phyloP scores from a whole-genome alignment of 257 asterid species.

The Solanum rostratum region DNA sequence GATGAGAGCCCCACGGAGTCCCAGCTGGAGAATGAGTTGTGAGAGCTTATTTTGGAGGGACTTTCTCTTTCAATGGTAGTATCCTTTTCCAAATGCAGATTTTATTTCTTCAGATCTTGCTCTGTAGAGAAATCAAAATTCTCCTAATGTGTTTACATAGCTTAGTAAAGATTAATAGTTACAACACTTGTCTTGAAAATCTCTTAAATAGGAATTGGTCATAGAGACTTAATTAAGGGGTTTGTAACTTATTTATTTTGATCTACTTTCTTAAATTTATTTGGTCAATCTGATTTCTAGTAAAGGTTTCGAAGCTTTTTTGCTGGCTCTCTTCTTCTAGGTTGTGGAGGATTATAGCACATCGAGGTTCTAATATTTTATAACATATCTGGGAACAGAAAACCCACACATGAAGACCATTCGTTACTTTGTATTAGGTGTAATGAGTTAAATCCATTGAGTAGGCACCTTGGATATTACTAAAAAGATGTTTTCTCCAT shows the following conservation, averaged over 20 bases:
- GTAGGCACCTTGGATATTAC: not conserved
- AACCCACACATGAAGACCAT: not conserved
- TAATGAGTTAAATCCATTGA: not conserved
- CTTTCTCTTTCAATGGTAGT: conserved; percentile 77
- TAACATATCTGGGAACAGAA: not conserved
- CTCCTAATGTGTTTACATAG: not conserved
- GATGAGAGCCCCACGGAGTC: conserved; percentile 56
- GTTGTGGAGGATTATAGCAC: not conserved
- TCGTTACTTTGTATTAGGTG: not conserved
- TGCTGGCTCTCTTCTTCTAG: not conserved
- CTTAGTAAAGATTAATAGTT: not conserved
- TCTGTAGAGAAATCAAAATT: not conserved
- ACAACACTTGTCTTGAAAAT: not conserved
- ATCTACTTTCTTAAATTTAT: not conserved
- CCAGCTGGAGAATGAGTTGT: conserved; percentile 64
- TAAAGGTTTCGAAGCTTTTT: not conserved
- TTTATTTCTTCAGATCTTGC: not conserved
- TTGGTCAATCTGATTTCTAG: not conserved
- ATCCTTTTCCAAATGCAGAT: not conserved
- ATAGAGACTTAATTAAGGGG: not conserved
- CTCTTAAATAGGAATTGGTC: no score
- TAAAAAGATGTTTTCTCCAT: not conserved
- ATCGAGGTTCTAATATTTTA: not conserved
- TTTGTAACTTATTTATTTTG: not conserved
- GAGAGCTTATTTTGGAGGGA: conserved; percentile 59